These are phyloP conservation scores for Melanogaster broomeanus DNA, from an alignment of 768 basidiomycete species.

Conservation along the genomic window DNA sequence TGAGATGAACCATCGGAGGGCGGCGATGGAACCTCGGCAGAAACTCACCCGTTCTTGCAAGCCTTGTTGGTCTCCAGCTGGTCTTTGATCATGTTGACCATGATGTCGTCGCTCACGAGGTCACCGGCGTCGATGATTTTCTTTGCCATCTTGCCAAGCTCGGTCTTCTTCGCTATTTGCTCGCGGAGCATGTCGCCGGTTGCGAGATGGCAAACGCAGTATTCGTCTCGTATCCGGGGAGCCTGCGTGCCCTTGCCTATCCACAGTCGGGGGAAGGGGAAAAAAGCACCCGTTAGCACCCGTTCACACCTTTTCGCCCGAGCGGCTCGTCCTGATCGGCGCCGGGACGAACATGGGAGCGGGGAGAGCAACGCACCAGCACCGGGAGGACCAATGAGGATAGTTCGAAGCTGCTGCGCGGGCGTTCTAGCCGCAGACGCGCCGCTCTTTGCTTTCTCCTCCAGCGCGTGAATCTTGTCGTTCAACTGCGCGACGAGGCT, in stretches of 20 bases:
- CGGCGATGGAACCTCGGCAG: background rate
- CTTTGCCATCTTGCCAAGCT: conserved; percentile 89
- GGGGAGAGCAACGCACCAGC: conserved; percentile 63
- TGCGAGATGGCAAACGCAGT: conserved; percentile 96
- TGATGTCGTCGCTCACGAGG: conserved; percentile 94
- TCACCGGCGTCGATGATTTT: conserved; percentile 97
- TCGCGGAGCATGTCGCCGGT: conserved; percentile 99
- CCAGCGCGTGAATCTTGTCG: conserved; percentile 82
- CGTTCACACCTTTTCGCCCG: too few species aligned
- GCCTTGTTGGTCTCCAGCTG: conserved; percentile 90
- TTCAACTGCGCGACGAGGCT: conserved; percentile 86
- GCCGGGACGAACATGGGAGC: background rate
- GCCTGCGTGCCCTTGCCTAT: conserved; percentile 98
- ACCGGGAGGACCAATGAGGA: conserved; percentile 95
- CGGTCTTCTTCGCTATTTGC: conserved; percentile 85
- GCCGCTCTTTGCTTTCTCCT: conserved; percentile 61
- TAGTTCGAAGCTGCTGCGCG: conserved; percentile 81
- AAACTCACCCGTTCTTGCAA: conserved; percentile 96
- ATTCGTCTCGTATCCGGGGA: conserved; percentile 87
- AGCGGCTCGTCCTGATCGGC: background rate
- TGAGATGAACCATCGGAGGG: background rate
- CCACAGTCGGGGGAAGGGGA: background rate
- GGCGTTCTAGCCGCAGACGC: conserved; percentile 53
- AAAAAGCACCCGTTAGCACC: too few species aligned
- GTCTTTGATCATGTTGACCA: conserved; percentile 97